These are phyloP conservation scores for Salmacisia buchloeana DNA, from an alignment of 1,284 basidiomycete species.

Conservation along the genomic window DNA sequence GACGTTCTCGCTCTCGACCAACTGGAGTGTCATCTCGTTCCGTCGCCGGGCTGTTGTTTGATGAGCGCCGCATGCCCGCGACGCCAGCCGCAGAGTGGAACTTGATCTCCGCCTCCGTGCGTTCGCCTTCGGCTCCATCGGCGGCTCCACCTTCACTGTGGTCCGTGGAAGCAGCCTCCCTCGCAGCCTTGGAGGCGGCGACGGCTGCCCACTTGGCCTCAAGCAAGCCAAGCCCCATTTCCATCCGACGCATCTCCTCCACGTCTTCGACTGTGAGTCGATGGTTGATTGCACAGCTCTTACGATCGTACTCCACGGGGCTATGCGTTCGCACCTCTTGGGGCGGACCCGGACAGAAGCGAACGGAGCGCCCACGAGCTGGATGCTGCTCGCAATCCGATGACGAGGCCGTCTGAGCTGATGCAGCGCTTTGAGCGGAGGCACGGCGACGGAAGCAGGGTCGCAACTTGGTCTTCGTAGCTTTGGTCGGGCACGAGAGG, in stretches of 20 bases:
- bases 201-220: conserved; percentile 43
- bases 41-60: background rate
- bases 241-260: conserved; percentile 43
- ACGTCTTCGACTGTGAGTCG: conserved; percentile 43
- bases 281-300: conserved; percentile 42
- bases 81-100: conserved; percentile 3
- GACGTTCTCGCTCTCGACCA: background rate
- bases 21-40: background rate
- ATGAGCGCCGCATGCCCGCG: background rate
- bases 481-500: background rate
- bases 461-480: conserved; percentile 25
- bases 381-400: conserved; percentile 26
- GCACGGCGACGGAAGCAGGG: conserved; percentile 38
- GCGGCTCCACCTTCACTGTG: background rate
- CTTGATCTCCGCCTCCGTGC: conserved; percentile 5
- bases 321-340: conserved; percentile 44
- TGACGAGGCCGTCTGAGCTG: conserved; percentile 29
- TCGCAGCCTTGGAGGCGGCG: conserved; percentile 27
- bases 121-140: background rate
- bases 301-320: conserved; percentile 49
- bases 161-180: background rate
- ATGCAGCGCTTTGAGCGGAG: conserved; percentile 21
- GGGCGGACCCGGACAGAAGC: conserved; percentile 42
- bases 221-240: conserved; percentile 46
- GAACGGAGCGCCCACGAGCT: conserved; percentile 25